Evolutionary conservation across 2,329 filamentous ascomycete genomes (phyloP).

Genomic region (Coniochaeta sp.): DNA sequence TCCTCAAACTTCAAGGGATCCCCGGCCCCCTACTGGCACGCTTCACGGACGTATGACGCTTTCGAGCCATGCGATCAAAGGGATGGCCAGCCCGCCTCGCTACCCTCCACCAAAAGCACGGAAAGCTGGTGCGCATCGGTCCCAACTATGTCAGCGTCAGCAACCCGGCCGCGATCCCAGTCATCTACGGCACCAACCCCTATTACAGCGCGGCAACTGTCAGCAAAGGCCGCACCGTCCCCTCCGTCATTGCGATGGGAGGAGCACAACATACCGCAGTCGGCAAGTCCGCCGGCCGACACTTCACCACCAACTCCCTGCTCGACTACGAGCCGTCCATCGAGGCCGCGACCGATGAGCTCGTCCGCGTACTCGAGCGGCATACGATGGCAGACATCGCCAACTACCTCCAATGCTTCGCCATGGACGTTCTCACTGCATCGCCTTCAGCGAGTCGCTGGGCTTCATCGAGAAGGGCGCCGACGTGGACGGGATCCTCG

Average conservation of each 20-base stretch:
- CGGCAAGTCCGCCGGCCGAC: constrained; percentile 6
- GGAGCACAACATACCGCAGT: constrained; percentile 6
- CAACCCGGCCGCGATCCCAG: constrained; percentile 7
- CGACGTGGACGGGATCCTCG: constrained; percentile 12
- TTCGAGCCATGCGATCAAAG: constrained; percentile 4
- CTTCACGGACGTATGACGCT: constrained; percentile 8
- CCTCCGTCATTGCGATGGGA: constrained; percentile 7
- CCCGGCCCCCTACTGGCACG: constrained; percentile 5
- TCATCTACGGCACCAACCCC: constrained; percentile 8
- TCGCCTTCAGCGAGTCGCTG: constrained; percentile 10
- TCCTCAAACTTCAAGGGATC: constrained; percentile 2
- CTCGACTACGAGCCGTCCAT: constrained; percentile 8
- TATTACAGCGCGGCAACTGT: constrained; percentile 7
- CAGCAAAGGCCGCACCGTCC: constrained; percentile 7
- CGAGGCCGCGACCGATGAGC: constrained; percentile 4
- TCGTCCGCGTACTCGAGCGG: constrained; percentile 1
- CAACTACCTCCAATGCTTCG: constrained; percentile 6
- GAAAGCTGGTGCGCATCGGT: constrained; percentile 7
- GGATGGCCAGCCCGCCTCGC: constrained; percentile 4
- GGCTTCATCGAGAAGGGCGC: constrained; percentile 10
- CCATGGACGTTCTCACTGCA: constrained; percentile 6
- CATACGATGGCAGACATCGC: constrained; percentile 5
- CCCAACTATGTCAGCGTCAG: constrained; percentile 8
- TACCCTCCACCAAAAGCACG: constrained; percentile 5
- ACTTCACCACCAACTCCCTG: constrained; percentile 8